Percentiles rank a stretch among this genome's conserved stretches.
phyloP scores from a whole-genome alignment of 805 yeast genomes.

The Barnettozyma pratensis region DNA sequence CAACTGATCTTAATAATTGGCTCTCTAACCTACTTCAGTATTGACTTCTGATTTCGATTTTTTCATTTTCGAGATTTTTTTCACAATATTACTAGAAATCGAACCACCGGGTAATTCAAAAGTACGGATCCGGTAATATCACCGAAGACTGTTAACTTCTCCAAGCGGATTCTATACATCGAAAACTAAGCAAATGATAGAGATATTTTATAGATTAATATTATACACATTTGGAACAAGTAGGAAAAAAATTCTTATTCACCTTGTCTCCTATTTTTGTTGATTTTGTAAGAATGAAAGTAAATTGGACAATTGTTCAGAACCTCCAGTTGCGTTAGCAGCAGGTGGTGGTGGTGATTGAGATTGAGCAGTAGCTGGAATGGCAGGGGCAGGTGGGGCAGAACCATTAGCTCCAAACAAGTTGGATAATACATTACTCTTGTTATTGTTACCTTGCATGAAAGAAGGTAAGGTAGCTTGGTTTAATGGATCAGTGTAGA shows the following conservation, averaged over 20 bases:
- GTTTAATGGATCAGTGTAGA: slow-evolving; percentile 25
- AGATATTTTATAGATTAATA: no score
- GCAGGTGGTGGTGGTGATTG: slow-evolving; percentile 7
- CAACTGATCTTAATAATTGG: no score
- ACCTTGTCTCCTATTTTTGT: slow-evolving; percentile 2
- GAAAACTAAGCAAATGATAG: background rate
- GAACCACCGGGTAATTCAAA: slow-evolving; percentile 1
- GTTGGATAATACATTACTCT: slow-evolving; percentile 45
- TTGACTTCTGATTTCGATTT: background rate
- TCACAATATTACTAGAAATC: no score
- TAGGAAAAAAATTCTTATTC: no score
- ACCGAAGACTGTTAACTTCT: background rate
- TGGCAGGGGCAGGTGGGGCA: slow-evolving; percentile 22
- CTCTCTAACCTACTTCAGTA: no score
- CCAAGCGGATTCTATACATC: background rate
- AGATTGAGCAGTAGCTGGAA: slow-evolving; percentile 14
- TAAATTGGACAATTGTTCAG: slow-evolving; percentile 36
- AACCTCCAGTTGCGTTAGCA: slow-evolving; percentile 26
- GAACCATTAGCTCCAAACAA: slow-evolving; percentile 30
- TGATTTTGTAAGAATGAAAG: slow-evolving; percentile 39
- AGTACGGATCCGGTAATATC: slow-evolving; percentile 3
- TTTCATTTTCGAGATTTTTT: background rate
- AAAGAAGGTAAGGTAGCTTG: slow-evolving; percentile 22
- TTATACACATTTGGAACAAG: no score
- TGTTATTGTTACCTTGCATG: slow-evolving; percentile 33